These are phyloP conservation scores for Mortierella sp. DNA, from an alignment of 371 early-diverging fungal species.

Conservation along the genomic window DNA sequence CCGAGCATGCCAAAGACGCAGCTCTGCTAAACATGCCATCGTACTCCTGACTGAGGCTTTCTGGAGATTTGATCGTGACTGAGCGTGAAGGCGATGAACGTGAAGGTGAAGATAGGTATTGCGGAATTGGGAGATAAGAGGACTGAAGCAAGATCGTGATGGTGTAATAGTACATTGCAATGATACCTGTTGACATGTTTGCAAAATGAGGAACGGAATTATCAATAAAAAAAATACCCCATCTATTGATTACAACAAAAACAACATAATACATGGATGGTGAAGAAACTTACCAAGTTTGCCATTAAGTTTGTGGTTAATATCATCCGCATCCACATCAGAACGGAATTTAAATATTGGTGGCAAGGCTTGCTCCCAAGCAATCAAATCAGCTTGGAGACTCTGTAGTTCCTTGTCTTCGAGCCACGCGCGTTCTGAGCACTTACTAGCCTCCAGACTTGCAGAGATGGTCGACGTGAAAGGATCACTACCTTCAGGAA, in stretches of 20 bases:
- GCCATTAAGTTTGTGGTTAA: constrained; percentile 50
- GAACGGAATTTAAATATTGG: constrained; percentile 24
- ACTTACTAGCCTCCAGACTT: background rate
- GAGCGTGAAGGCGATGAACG: background rate
- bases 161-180: constrained; percentile 44
- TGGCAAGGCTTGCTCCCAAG: constrained; percentile 39
- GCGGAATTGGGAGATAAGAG: constrained; percentile 36
- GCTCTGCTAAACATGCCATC: constrained; percentile 38
- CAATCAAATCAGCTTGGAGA: constrained; percentile 45
- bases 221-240: background rate
- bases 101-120: constrained; percentile 9
- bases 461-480: constrained; percentile 10
- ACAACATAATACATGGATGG: background rate
- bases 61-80: constrained; percentile 23
- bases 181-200: constrained; percentile 12
- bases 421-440: constrained; percentile 46
- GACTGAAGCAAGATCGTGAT: constrained; percentile 48
- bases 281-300: constrained; percentile 32
- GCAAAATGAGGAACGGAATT: background rate
- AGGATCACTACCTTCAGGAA: background rate
- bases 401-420: constrained; percentile 37
- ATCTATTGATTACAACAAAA: background rate
- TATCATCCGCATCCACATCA: constrained; percentile 31
- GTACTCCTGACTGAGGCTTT: constrained; percentile 37
- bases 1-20: constrained; percentile 14